Evolutionary conservation across 2,329 filamentous ascomycete genomes (phyloP).

Genomic region (Penicillium sclerotigenum): DNA sequence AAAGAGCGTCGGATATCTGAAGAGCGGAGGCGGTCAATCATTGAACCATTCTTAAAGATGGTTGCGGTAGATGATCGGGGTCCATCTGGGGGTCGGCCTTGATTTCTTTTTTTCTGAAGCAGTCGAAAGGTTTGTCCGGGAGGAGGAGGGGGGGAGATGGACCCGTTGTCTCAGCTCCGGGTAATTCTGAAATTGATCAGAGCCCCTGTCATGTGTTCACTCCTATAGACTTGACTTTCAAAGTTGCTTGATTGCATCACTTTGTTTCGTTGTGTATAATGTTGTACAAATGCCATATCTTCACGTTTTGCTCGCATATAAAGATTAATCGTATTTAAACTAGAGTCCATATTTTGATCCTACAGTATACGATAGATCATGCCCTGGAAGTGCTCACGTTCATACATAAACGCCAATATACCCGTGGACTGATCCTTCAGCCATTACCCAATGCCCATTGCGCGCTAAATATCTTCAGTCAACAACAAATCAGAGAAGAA

Average conservation of each 20-base stretch:
- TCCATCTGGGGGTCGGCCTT: constrained; percentile 31
- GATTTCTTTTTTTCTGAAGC: not conserved
- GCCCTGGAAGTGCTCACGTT: not conserved
- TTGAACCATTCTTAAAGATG: constrained; percentile 66
- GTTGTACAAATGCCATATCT: not conserved
- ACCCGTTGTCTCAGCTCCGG: not conserved
- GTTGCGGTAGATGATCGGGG: constrained; percentile 35
- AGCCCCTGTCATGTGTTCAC: not conserved
- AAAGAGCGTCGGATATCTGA: constrained; percentile 60
- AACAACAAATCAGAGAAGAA: not conserved
- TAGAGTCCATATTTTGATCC: not conserved
- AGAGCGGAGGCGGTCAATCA: constrained; percentile 62
- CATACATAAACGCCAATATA: not conserved
- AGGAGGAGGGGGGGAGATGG: not conserved
- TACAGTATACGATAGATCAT: not conserved
- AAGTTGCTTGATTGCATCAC: not conserved
- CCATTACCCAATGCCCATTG: not conserved
- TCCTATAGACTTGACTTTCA: not conserved
- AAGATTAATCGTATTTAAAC: not conserved
- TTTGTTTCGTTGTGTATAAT: not conserved
- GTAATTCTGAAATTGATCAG: not conserved
- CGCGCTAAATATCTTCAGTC: not conserved
- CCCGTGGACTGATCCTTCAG: not conserved
- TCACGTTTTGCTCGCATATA: not conserved
- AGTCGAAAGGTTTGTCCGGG: not conserved